phyloP scores from a whole-genome alignment of 1,139 yeast genomes.

The Keqinozyma sinolaborantium region DNA sequence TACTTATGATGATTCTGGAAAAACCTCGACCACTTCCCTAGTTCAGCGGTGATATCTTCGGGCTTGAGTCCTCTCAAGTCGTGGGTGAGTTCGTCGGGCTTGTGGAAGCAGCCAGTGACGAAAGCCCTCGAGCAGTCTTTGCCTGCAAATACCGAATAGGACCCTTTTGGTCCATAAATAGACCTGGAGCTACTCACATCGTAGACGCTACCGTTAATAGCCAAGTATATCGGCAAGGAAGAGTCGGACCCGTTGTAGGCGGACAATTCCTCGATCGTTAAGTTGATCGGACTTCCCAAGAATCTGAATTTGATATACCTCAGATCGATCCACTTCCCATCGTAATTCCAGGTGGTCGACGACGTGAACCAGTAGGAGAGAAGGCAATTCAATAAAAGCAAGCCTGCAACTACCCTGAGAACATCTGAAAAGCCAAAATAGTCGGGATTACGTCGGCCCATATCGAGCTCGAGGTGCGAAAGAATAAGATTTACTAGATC shows the following conservation, averaged over 20 bases:
- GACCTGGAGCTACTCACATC: constrained; percentile 59
- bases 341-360: constrained; percentile 50
- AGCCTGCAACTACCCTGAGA: constrained; percentile 43
- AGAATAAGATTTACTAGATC: neutral
- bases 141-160: constrained; percentile 63
- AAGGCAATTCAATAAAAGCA: constrained; percentile 44
- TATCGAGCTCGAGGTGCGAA: neutral
- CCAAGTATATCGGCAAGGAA: constrained; percentile 57
- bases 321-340: constrained; percentile 49
- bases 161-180: constrained; percentile 65
- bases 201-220: constrained; percentile 63
- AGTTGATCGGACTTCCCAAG: constrained; percentile 17
- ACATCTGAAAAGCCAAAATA: constrained; percentile 34
- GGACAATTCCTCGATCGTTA: constrained; percentile 49
- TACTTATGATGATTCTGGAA: constrained; percentile 46
- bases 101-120: constrained; percentile 70
- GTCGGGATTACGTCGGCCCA: neutral
- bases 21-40: constrained; percentile 50
- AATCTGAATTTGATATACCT: constrained; percentile 31
- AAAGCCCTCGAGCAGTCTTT: constrained; percentile 71
- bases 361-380: constrained; percentile 52
- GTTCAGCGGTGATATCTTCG: constrained; percentile 26
- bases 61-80: constrained; percentile 62
- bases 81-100: constrained; percentile 56
- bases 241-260: constrained; percentile 51